phyloP scores from a whole-genome alignment of 306 rosid species.

The Vicia villosa region DNA sequence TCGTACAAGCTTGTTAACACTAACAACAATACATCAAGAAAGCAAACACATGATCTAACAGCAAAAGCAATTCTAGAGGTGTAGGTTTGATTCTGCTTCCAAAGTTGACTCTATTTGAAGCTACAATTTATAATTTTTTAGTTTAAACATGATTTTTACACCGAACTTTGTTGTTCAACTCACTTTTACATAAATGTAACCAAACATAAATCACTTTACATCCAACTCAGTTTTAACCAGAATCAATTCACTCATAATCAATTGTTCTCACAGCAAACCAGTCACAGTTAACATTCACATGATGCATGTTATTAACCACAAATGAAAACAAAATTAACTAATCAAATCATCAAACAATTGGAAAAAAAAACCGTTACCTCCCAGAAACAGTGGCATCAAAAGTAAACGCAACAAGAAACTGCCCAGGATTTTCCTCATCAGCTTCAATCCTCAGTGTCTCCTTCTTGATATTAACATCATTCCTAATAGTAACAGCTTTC shows the following conservation, averaged over 20 bases:
- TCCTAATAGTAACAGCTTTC: constrained; percentile 89
- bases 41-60: constrained; percentile 9
- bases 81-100: too few species aligned
- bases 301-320: not conserved
- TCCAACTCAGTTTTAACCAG: too few species aligned
- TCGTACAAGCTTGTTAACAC: not conserved
- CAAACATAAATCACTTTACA: not conserved
- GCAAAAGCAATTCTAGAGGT: not conserved
- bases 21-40: constrained; percentile 6
- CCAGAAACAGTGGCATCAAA: constrained; percentile 91
- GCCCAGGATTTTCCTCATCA: constrained; percentile 73
- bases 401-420: constrained; percentile 68
- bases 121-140: too few species aligned
- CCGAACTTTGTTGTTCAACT: too few species aligned
- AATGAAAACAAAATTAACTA: not conserved
- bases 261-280: too few species aligned
- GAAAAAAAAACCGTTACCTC: constrained; percentile 48
- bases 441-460: constrained; percentile 76
- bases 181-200: too few species aligned
- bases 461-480: constrained; percentile 89
- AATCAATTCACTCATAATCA: too few species aligned
- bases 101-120: not conserved
- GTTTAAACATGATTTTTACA: too few species aligned
- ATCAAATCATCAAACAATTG: constrained; percentile 2
- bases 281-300: constrained; percentile 22